A percentile compares a stretch with the other conserved stretches of the same genome.
phyloP scores from a whole-genome alignment of 768 basidiomycete genomes.

The Podaxis pistillaris region DNA sequence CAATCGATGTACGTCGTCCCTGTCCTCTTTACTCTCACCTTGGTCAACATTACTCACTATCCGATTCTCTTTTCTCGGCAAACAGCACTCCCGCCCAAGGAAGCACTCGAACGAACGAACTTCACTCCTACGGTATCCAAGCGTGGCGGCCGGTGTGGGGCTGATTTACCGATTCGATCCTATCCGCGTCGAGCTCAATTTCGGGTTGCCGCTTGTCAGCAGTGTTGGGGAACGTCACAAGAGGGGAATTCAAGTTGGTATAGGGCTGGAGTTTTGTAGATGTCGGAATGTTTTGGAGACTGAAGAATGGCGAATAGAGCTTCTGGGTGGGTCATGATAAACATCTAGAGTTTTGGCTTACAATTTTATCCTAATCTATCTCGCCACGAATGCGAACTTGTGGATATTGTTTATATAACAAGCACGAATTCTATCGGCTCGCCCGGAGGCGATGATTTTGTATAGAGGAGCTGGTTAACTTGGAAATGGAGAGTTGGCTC shows the following conservation, averaged over 20 bases:
- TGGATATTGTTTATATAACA: too few relatives aligned
- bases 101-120: conserved; percentile 3
- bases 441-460: too few relatives aligned
- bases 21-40: background rate
- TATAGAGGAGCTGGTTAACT: too few relatives aligned
- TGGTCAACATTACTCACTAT: background rate
- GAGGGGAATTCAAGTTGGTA: conserved; percentile 77
- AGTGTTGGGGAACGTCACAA: conserved; percentile 63
- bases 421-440: background rate
- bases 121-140: conserved; percentile 1
- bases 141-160: conserved; percentile 74
- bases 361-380: background rate
- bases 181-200: conserved; percentile 80
- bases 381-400: too few relatives aligned
- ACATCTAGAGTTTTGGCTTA: background rate
- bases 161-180: conserved; percentile 83
- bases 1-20: conserved; percentile 46
- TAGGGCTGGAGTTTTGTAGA: conserved; percentile 77
- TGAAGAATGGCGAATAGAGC: background rate
- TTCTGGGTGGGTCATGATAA: conserved; percentile 2
- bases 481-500: too few relatives aligned
- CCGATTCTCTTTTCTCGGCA: background rate
- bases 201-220: conserved; percentile 78
- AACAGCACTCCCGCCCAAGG: conserved; percentile 8
- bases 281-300: too few relatives aligned